These are phyloP conservation scores for Hypoxylon lienhwacheense DNA, from an alignment of 495 filamentous ascomycete genomes.

Conservation along the genomic window DNA sequence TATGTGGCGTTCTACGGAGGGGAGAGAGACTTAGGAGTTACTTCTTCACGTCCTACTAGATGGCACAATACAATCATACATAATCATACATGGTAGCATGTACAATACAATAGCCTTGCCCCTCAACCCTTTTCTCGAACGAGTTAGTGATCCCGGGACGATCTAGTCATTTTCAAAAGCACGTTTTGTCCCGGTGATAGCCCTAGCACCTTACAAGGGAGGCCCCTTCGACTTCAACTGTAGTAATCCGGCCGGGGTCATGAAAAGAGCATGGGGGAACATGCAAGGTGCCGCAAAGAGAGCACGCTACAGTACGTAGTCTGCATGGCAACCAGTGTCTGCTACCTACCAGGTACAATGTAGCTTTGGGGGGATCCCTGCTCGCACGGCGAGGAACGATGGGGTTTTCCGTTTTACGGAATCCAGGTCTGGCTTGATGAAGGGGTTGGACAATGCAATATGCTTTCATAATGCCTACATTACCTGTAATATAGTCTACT, in stretches of 20 bases:
- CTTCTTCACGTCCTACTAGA: no score
- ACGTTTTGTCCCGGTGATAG: constrained; percentile 34
- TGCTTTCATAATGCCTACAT: constrained; percentile 6
- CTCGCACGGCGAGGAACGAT: constrained; percentile 21
- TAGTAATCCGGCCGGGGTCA: constrained; percentile 34
- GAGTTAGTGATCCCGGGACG: constrained; percentile 34
- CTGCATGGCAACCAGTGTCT: constrained; percentile 28
- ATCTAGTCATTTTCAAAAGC: constrained; percentile 35
- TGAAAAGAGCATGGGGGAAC: constrained; percentile 31
- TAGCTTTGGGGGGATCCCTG: constrained; percentile 9
- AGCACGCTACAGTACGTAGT: constrained; percentile 29
- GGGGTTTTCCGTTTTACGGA: constrained; percentile 25
- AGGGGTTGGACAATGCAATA: constrained; percentile 26
- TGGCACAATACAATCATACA: no score
- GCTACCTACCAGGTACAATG: no score
- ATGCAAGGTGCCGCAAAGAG: constrained; percentile 38
- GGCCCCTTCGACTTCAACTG: constrained; percentile 6
- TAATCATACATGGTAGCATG: no score
- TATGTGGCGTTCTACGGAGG: constrained; percentile 26
- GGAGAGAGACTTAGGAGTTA: no score
- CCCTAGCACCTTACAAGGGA: constrained; percentile 30
- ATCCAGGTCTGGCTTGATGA: constrained; percentile 14
- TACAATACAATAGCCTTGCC: no score
- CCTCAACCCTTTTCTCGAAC: constrained; percentile 33
- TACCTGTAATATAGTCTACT: no score